Evolutionary conservation across 805 yeast species (phyloP).

Genomic region (Metschnikowia aberdeeniae): DNA sequence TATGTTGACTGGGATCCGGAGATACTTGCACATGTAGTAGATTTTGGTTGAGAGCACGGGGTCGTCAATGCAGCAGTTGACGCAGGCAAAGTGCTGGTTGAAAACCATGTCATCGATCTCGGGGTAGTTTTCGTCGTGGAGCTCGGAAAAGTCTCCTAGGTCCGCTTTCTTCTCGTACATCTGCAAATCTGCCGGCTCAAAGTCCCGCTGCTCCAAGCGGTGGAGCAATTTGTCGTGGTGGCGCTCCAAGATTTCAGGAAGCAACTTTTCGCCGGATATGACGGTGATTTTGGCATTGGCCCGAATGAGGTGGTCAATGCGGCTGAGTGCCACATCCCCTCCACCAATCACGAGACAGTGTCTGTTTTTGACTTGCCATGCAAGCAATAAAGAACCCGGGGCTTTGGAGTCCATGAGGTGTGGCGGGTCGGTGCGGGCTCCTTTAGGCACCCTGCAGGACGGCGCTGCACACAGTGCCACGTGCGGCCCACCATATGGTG

Average conservation of each 20-base stretch:
- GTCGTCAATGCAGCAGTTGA: conserved; percentile 73
- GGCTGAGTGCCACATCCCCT: conserved; percentile 70
- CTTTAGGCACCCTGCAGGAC: too few relatives aligned
- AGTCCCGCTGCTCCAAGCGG: conserved; percentile 42
- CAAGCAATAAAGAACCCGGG: conserved; percentile 51
- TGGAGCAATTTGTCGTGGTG: conserved; percentile 38
- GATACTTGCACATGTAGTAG: conserved; percentile 44
- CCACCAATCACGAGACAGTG: conserved; percentile 75
- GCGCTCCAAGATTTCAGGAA: conserved; percentile 26
- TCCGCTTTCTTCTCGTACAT: conserved; percentile 40
- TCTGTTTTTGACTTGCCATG: conserved; percentile 67
- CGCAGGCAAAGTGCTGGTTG: conserved; percentile 52
- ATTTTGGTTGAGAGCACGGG: conserved; percentile 54
- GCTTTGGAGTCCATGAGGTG: conserved; percentile 1
- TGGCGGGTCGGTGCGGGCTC: not conserved
- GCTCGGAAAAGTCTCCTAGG: conserved; percentile 8
- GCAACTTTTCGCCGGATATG: conserved; percentile 40
- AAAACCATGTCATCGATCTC: conserved; percentile 32
- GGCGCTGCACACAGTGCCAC: too few relatives aligned
- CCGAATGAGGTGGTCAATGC: conserved; percentile 61
- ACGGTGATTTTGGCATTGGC: conserved; percentile 73
- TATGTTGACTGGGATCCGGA: conserved; percentile 62
- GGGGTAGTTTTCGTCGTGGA: conserved; percentile 19
- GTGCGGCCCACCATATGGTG: too few relatives aligned
- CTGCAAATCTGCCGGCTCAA: conserved; percentile 43